These are phyloP conservation scores for Tetrahymena elliotti DNA, from an alignment of 73 alveolate genomes.

Conservation along the genomic window DNA sequence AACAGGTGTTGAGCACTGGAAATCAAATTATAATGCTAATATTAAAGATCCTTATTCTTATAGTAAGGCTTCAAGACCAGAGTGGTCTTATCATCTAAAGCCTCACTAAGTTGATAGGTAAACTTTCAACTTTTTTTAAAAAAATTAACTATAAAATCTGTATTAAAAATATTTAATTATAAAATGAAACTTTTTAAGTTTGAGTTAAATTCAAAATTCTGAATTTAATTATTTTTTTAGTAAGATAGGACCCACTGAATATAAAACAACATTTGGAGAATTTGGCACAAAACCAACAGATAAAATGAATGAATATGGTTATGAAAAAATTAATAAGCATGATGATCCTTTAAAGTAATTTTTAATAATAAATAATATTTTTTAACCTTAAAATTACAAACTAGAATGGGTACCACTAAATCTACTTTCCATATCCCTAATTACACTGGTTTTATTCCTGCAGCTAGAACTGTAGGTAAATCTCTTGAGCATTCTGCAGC, in stretches of 20 bases:
- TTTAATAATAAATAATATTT: not conserved
- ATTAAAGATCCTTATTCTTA: conserved; percentile 37
- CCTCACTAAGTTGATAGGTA: conserved; percentile 39
- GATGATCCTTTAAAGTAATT: conserved; percentile 9
- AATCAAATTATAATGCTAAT: conserved; percentile 21
- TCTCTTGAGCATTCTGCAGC: conserved; percentile 38
- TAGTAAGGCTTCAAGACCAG: conserved; percentile 17
- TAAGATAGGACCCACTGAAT: conserved; percentile 41
- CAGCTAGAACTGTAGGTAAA: conserved; percentile 13
- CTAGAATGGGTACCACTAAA: conserved; percentile 33
- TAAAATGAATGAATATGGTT: conserved; percentile 26
- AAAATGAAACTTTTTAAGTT: not conserved
- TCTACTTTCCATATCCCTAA: conserved; percentile 26
- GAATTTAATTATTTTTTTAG: not conserved
- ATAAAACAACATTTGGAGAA: conserved; percentile 28
- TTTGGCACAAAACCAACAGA: conserved; percentile 33
- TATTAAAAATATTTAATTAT: no score
- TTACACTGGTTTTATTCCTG: conserved; percentile 39
- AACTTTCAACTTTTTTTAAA: not conserved
- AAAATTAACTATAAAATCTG: not conserved
- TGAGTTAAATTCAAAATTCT: not conserved
- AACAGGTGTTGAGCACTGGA: conserved; percentile 42
- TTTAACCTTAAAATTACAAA: not conserved
- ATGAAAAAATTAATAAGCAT: conserved; percentile 1
- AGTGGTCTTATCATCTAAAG: conserved; percentile 30